These are phyloP conservation scores for Saccharata proteae DNA, from an alignment of 2,329 filamentous ascomycete genomes.

Conservation along the genomic window DNA sequence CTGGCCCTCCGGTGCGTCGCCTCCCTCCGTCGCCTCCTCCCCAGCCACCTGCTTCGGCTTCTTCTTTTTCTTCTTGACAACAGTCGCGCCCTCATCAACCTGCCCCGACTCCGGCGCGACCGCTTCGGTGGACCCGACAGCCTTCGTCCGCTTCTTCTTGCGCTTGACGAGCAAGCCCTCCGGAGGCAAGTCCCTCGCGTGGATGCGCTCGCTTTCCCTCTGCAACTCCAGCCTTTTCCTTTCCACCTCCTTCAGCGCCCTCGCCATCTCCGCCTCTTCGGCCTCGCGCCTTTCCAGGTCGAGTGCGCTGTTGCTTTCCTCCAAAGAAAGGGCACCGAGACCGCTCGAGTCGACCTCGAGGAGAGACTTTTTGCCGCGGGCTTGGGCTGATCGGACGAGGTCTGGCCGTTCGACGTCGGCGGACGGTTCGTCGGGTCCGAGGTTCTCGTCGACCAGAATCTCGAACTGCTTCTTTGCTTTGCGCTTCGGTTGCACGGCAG, in stretches of 20 bases:
- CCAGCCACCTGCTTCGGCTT: slow-evolving; percentile 19
- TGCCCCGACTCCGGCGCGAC: slow-evolving; percentile 2
- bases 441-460: slow-evolving; percentile 36
- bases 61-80: slow-evolving; percentile 32
- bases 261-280: slow-evolving; percentile 80
- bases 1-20: slow-evolving; percentile 10
- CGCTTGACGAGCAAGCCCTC: slow-evolving; percentile 53
- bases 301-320: slow-evolving; percentile 35
- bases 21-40: slow-evolving; percentile 10
- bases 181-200: slow-evolving; percentile 54
- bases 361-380: slow-evolving; percentile 48
- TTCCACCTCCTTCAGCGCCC: slow-evolving; percentile 82
- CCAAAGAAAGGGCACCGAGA: slow-evolving; percentile 60
- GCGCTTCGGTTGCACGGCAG: slow-evolving; percentile 18
- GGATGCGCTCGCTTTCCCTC: slow-evolving; percentile 61
- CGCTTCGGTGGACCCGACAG: slow-evolving; percentile 8
- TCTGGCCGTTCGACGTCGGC: slow-evolving; percentile 17
- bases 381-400: slow-evolving; percentile 15
- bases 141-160: slow-evolving; percentile 38
- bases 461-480: slow-evolving; percentile 28
- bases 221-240: slow-evolving; percentile 80
- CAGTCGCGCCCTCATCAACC: slow-evolving; percentile 8
- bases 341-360: slow-evolving; percentile 81
- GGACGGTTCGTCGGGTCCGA: slow-evolving; percentile 23
- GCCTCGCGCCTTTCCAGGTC: slow-evolving; percentile 56